A percentile compares a stretch with the other conserved stretches of the same genome.
Conservation (phyloP, 2,329 filamentous ascomycete genomes). For the Xylariales sp. region DNA sequence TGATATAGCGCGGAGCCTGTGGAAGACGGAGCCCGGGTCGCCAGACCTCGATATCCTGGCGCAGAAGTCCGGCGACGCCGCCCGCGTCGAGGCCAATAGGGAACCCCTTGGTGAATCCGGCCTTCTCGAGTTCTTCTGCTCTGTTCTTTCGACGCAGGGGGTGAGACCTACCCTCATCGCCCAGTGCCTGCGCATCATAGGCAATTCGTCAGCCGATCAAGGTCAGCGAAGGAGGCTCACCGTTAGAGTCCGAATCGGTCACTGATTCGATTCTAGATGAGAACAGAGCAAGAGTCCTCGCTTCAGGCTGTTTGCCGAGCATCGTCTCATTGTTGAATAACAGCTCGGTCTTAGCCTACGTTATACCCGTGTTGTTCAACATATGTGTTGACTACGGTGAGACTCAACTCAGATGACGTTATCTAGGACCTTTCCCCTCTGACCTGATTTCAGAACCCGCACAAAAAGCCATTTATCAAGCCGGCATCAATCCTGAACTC, state of each 20-base stretch:
- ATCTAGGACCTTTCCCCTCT: constrained; percentile 27
- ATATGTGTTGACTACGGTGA: constrained; percentile 72
- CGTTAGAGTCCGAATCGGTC: not conserved
- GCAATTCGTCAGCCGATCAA: constrained; percentile 72
- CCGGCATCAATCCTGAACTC: constrained; percentile 61
- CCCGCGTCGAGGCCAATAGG: constrained; percentile 68
- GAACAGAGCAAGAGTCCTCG: constrained; percentile 67
- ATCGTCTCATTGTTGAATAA: constrained; percentile 62
- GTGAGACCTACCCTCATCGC: constrained; percentile 59
- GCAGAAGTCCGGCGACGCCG: constrained; percentile 66
- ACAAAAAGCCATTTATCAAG: constrained; percentile 66
- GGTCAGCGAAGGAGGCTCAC: constrained; percentile 51
- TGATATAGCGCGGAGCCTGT: constrained; percentile 54
- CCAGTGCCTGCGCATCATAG: constrained; percentile 67
- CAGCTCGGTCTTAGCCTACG: constrained; percentile 62
- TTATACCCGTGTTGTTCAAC: constrained; percentile 71
- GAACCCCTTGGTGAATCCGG: constrained; percentile 68
- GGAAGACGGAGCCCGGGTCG: constrained; percentile 51
- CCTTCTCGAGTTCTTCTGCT: constrained; percentile 66
- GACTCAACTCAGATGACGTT: constrained; percentile 31
- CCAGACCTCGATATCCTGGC: constrained; percentile 59
- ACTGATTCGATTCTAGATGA: constrained; percentile 58
- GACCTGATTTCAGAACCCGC: constrained; percentile 61
- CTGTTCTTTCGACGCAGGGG: constrained; percentile 55
- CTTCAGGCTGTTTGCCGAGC: constrained; percentile 58